Evolutionary conservation across 768 basidiomycete species (phyloP).

Genomic region (Sistotremastrum suecicum): DNA sequence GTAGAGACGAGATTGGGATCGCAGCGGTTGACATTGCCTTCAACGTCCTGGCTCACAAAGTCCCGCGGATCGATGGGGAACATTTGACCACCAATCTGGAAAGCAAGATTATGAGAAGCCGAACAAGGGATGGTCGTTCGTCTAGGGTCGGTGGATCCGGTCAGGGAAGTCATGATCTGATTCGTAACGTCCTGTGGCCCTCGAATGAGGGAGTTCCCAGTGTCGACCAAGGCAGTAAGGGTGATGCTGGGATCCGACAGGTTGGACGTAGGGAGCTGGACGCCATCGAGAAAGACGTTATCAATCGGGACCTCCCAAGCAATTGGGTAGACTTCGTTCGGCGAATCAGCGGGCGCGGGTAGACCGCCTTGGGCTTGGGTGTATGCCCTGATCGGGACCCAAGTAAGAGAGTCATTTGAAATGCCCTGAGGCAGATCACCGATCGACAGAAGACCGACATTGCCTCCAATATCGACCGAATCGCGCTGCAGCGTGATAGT

Average conservation of each 20-base stretch:
- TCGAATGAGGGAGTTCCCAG: slow-evolving; percentile 66
- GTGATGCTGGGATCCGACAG: slow-evolving; percentile 32
- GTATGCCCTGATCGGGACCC: slow-evolving; percentile 52
- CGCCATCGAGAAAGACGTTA: slow-evolving; percentile 57
- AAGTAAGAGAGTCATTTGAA: slow-evolving; percentile 36
- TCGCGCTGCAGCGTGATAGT: slow-evolving; percentile 56
- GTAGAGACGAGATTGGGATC: slow-evolving; percentile 41
- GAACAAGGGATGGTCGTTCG: slow-evolving; percentile 36
- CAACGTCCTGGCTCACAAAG: slow-evolving; percentile 32
- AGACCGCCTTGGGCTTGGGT: slow-evolving; percentile 36
- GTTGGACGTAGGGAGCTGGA: slow-evolving; percentile 40
- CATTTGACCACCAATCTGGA: slow-evolving; percentile 50
- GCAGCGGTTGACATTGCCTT: slow-evolving; percentile 29
- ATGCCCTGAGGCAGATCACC: slow-evolving; percentile 48
- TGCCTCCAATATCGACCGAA: slow-evolving; percentile 52
- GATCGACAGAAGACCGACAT: slow-evolving; percentile 48
- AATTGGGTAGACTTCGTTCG: slow-evolving; percentile 54
- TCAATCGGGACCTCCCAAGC: slow-evolving; percentile 65
- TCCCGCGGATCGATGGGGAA: slow-evolving; percentile 72
- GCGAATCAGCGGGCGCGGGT: slow-evolving; percentile 37
- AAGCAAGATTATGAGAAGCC: slow-evolving; percentile 46
- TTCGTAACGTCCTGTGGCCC: slow-evolving; percentile 52
- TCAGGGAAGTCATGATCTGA: not conserved
- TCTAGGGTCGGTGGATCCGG: slow-evolving; percentile 9
- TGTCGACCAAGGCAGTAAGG: slow-evolving; percentile 57